Conservation (phyloP, 2,329 filamentous ascomycete species). For the Sporothrix curviconia region DNA sequence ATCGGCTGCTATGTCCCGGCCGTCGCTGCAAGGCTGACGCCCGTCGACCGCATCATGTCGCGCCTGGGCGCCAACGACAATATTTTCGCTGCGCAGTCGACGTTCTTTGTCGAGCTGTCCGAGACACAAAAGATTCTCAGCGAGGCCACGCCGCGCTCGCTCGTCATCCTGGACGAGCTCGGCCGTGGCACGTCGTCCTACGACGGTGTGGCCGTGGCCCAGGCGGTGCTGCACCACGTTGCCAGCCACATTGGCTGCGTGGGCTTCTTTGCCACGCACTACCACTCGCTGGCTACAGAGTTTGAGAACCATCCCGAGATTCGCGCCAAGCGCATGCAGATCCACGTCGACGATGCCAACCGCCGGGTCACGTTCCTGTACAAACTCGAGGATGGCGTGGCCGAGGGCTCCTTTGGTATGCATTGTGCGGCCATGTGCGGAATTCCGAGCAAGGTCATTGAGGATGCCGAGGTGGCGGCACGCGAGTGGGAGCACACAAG, state of each 20-base stretch:
- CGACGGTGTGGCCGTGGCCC: slow-evolving; percentile 92
- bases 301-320: slow-evolving; percentile 89
- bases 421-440: slow-evolving; percentile 98
- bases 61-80: slow-evolving; percentile 96
- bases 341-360: slow-evolving; percentile 79
- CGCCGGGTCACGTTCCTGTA: slow-evolving; percentile 95
- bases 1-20: slow-evolving; percentile 91
- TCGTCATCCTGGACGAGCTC: slow-evolving; percentile 95
- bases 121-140: slow-evolving; percentile 97
- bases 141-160: slow-evolving; percentile 85
- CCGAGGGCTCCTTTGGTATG: slow-evolving; percentile 97
- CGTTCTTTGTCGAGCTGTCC: slow-evolving; percentile 94
- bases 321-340: slow-evolving; percentile 80
- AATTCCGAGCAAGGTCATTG: slow-evolving; percentile 74
- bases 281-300: slow-evolving; percentile 87
- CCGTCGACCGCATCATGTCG: slow-evolving; percentile 97
- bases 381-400: slow-evolving; percentile 85
- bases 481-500: slow-evolving; percentile 94
- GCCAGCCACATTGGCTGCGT: slow-evolving; percentile 88
- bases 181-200: slow-evolving; percentile 93
- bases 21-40: slow-evolving; percentile 72
- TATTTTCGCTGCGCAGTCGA: slow-evolving; percentile 95
- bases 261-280: slow-evolving; percentile 97
- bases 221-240: slow-evolving; percentile 94
- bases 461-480: slow-evolving; percentile 80